phyloP scores from a whole-genome alignment of 164 flowering plant species.

The Vitis cinerea region DNA sequence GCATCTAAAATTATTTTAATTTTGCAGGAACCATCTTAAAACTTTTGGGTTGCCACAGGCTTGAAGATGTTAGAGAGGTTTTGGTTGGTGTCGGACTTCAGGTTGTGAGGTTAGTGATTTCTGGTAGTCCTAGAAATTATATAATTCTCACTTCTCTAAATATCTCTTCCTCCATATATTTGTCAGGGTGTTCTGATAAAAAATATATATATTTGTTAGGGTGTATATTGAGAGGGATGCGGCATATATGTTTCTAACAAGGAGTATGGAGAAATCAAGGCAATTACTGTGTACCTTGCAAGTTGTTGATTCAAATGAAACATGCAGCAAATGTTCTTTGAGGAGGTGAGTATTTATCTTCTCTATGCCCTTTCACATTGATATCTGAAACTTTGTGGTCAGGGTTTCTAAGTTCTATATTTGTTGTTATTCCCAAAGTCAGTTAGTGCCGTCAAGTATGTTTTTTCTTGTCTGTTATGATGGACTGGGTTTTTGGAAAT shows the following conservation, averaged over 20 bases:
- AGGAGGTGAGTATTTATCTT: constrained; percentile 38
- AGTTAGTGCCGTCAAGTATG: background rate
- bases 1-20: constrained; percentile 4
- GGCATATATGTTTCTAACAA: constrained; percentile 50
- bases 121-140: constrained; percentile 7
- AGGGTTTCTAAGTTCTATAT: background rate
- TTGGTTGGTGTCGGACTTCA: constrained; percentile 66
- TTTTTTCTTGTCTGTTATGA: constrained; percentile 18
- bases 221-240: constrained; percentile 36
- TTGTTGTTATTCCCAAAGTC: background rate
- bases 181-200: constrained; percentile 36
- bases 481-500: constrained; percentile 31
- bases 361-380: constrained; percentile 2
- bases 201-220: constrained; percentile 22
- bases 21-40: constrained; percentile 36
- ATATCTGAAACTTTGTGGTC: constrained; percentile 5
- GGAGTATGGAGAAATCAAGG: constrained; percentile 54
- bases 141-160: constrained; percentile 4
- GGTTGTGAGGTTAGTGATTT: constrained; percentile 57
- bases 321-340: constrained; percentile 26
- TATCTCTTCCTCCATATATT: background rate
- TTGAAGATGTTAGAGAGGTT: constrained; percentile 59
- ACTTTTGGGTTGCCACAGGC: constrained; percentile 44
- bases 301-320: constrained; percentile 22
- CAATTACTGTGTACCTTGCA: constrained; percentile 38